phyloP scores from a whole-genome alignment of 1,139 yeast genomes.

The Hansenula sp. region DNA sequence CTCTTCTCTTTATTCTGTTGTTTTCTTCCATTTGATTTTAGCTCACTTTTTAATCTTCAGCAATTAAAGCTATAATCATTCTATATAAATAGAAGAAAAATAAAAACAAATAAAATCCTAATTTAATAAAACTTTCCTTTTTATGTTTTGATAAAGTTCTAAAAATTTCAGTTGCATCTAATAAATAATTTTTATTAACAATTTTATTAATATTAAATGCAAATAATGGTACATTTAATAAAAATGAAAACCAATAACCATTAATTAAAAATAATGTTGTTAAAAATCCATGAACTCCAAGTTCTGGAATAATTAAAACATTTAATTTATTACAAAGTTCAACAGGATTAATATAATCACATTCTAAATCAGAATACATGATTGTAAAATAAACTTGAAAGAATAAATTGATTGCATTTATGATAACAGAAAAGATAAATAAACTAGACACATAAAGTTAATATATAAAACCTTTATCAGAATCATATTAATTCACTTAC shows the following conservation, averaged over 20 bases:
- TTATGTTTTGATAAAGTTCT: slow-evolving; percentile 91
- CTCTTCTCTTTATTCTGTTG: not conserved
- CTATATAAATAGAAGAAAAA: slow-evolving; percentile 95
- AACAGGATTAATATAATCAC: slow-evolving; percentile 94
- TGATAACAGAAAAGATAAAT: slow-evolving; percentile 78
- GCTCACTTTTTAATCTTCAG: slow-evolving; percentile 13
- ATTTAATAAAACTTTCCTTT: slow-evolving; percentile 84
- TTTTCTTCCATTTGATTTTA: not conserved
- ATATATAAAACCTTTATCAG: not conserved
- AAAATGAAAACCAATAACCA: slow-evolving; percentile 91
- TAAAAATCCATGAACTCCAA: slow-evolving; percentile 72
- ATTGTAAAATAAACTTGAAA: slow-evolving; percentile 90
- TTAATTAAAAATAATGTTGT: slow-evolving; percentile 71
- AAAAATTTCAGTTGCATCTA: slow-evolving; percentile 98
- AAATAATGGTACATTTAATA: slow-evolving; percentile 79
- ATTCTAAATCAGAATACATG: slow-evolving; percentile 89
- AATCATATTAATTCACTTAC: not conserved
- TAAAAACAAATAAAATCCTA: slow-evolving; percentile 86
- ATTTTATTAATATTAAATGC: slow-evolving; percentile 77
- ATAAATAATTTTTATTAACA: slow-evolving; percentile 71
- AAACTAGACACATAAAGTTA: slow-evolving; percentile 37
- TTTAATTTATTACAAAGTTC: slow-evolving; percentile 93
- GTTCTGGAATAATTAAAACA: slow-evolving; percentile 89
- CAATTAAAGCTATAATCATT: slow-evolving; percentile 93
- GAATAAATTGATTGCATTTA: slow-evolving; percentile 83